Evolutionary conservation across 75 land plant genomes (phyloP).

Genomic region (Selaginella tamariscina): DNA sequence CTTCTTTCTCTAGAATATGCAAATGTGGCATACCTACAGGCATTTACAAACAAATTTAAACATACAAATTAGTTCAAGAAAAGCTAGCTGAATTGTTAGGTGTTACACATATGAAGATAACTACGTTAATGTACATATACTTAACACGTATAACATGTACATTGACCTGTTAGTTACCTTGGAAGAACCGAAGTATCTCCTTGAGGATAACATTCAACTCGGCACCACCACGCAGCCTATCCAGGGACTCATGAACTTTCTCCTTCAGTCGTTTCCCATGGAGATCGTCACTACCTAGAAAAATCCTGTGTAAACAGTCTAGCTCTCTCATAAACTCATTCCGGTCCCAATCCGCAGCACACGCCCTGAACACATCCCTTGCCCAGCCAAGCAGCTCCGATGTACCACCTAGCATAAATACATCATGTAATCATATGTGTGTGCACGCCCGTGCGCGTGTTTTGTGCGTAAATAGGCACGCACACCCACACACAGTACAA

Average conservation of each 20-base stretch:
- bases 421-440: no score
- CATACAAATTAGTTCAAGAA: not conserved
- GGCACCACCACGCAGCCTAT: constrained; percentile 50
- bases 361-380: constrained; percentile 80
- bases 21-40: no score
- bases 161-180: constrained; percentile 41
- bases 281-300: constrained; percentile 63
- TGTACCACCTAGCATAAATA: no score
- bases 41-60: not conserved
- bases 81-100: no score
- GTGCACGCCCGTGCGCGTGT: no score
- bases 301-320: constrained; percentile 71
- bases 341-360: constrained; percentile 72
- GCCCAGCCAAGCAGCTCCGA: constrained; percentile 94
- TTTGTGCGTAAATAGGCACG: no score
- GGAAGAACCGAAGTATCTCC: constrained; percentile 51
- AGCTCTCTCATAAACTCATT: constrained; percentile 62
- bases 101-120: no score
- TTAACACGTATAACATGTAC: no score
- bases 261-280: constrained; percentile 57
- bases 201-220: constrained; percentile 46
- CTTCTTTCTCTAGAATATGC: no score
- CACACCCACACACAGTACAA: no score
- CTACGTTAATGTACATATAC: no score
- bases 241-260: constrained; percentile 68